Base-by-base conservation (phyloP, 257 asterid genomes). In the Capsicum chinense region DNA sequence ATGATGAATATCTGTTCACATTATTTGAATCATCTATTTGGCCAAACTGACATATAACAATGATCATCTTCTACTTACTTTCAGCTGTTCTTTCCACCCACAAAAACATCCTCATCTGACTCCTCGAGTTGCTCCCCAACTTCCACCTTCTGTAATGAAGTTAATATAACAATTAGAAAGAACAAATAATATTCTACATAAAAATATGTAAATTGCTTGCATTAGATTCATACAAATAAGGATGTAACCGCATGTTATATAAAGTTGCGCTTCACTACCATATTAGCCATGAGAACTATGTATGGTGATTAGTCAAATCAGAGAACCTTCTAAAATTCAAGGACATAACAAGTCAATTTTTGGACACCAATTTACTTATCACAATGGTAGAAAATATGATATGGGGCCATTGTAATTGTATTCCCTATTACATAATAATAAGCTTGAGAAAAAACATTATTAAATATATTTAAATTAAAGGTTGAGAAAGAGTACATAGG, bases 1-100 rank as follows among this genome's bases (percentile, higher is more conserved):
- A 96, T 60, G 97, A 89, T 26, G 98, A 94, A 71, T 94, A 96
- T 85, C 98, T 95, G 91, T 47, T 26, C 78, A 69, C 54, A 68
- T 69, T 13, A 69, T 39, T 26, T 69, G 78, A 69, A 69, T 69
- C 78, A 69, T 26, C 4, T 7, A 39, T 69, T 69, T 39, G 54
- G 54, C 4, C 9, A 69, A 69, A 69, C 54, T 69, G 78, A 82
- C 76, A 39, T 3, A 63, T 60, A 16, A 10, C 71, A 44, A 33
- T 59, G 7, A 4, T 16, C 26, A 59, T 59, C 33, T 68, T n/a
- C 14, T 47, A 84, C 98, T 94, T 88, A 95, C 98, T 94, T 96
- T 98, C 98, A 94, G 3, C 97, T 0, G 33, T 26, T 26, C 33
- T 26, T 26, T 26, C 2, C 33, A 1, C 33, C 33, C 33, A 26